Conservation (phyloP, 202 grass and related monocot genomes). For the Schoenoplectus triqueter region DNA sequence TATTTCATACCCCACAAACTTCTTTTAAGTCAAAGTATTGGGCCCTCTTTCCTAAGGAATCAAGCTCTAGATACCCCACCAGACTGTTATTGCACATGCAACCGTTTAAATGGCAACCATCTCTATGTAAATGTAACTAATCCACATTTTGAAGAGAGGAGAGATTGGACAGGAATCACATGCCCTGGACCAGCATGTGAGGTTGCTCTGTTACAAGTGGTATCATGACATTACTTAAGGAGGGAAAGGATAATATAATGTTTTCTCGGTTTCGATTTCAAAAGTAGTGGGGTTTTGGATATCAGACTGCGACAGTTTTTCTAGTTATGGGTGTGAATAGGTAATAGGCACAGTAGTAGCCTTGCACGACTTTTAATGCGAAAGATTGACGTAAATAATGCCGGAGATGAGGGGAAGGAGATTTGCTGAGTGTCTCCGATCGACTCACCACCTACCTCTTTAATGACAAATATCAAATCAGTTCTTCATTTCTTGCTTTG, state of each 20-base stretch:
- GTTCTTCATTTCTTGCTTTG: too few species aligned
- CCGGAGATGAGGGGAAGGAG: slow-evolving; percentile 1
- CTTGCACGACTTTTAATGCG: slow-evolving; percentile 34
- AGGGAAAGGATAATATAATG: not conserved
- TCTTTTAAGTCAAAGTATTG: slow-evolving; percentile 27
- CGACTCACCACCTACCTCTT: slow-evolving; percentile 7
- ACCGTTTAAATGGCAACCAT: slow-evolving; percentile 38
- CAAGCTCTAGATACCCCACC: slow-evolving; percentile 25
- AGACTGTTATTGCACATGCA: slow-evolving; percentile 41
- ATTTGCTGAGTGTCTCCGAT: slow-evolving; percentile 29
- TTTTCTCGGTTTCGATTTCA: slow-evolving; percentile 29
- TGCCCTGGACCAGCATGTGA: slow-evolving; percentile 40
- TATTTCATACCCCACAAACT: slow-evolving; percentile 3
- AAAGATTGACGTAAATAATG: slow-evolving; percentile 29
- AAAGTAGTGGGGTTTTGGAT: slow-evolving; percentile 28
- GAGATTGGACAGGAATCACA: slow-evolving; percentile 22
- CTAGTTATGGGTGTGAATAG: slow-evolving; percentile 44
- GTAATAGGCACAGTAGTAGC: not conserved
- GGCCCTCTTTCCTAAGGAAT: slow-evolving; percentile 28
- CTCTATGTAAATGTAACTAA: slow-evolving; percentile 9
- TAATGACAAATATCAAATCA: not conserved
- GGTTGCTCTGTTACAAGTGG: slow-evolving; percentile 23
- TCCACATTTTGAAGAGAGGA: slow-evolving; percentile 23
- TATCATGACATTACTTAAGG: not conserved
- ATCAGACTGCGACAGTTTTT: slow-evolving; percentile 39